These are phyloP conservation scores for Phialophora tarda DNA, from an alignment of 2,329 filamentous ascomycete genomes.

Conservation along the genomic window DNA sequence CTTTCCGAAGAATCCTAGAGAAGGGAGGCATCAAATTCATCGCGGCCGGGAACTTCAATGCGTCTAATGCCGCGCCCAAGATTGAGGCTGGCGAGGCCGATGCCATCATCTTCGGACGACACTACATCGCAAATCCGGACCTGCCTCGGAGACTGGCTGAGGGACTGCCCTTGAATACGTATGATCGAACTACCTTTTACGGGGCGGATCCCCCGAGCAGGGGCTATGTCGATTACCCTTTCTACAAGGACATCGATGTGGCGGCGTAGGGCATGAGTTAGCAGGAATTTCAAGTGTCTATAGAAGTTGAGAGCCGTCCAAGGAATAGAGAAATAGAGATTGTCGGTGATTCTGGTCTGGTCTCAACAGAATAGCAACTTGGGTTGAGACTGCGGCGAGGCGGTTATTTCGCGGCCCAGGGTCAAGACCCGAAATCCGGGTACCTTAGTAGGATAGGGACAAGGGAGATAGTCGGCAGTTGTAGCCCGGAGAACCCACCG, in stretches of 20 bases:
- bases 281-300: too few species aligned
- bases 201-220: neutral
- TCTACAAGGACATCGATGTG: neutral
- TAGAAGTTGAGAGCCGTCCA: too few species aligned
- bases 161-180: slow-evolving; percentile 43
- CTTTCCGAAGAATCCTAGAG: slow-evolving; percentile 51
- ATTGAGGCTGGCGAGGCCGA: slow-evolving; percentile 57
- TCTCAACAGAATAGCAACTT: too few species aligned
- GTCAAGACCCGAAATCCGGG: too few species aligned
- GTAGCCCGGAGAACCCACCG: too few species aligned
- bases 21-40: slow-evolving; percentile 49
- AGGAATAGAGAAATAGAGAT: too few species aligned
- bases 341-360: too few species aligned
- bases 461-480: too few species aligned
- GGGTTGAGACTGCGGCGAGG: too few species aligned
- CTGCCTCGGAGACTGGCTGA: slow-evolving; percentile 48
- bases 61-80: slow-evolving; percentile 58
- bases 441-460: too few species aligned
- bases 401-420: too few species aligned
- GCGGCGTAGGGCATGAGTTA: too few species aligned
- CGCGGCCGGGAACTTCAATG: slow-evolving; percentile 59
- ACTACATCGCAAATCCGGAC: slow-evolving; percentile 55
- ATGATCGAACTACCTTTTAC: slow-evolving; percentile 9
- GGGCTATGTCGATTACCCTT: slow-evolving; percentile 18
- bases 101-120: slow-evolving; percentile 52